phyloP scores from a whole-genome alignment of 2,329 filamentous ascomycete species.

The Aspergillus glaucus region DNA sequence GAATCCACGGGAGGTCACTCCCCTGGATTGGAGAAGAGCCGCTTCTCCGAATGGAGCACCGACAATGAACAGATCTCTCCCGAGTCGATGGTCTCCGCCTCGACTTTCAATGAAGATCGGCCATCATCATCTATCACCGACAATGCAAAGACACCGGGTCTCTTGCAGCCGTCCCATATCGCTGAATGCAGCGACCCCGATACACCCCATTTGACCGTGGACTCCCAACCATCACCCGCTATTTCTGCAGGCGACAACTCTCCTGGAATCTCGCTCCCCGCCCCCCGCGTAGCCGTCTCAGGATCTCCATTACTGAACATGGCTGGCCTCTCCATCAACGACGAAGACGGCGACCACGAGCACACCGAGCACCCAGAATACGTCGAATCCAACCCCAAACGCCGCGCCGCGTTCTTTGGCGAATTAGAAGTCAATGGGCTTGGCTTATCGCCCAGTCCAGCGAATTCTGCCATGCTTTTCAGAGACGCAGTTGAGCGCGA shows the following conservation, averaged over 20 bases:
- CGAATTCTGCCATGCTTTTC: conserved; percentile 15
- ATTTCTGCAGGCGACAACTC: conserved; percentile 23
- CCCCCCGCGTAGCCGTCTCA: conserved; percentile 21
- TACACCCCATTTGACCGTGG: conserved; percentile 30
- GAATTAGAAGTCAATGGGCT: conserved; percentile 25
- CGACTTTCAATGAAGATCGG: conserved; percentile 24
- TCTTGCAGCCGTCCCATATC: neutral
- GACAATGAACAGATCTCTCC: conserved; percentile 31
- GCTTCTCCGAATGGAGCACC: conserved; percentile 37
- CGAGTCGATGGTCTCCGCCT: conserved; percentile 31
- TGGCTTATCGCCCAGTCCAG: conserved; percentile 18
- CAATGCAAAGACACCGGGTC: neutral
- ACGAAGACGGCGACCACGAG: conserved; percentile 15
- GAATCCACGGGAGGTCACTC: conserved; percentile 23
- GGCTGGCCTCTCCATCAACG: conserved; percentile 28
- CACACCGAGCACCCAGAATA: neutral
- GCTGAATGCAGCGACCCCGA: conserved; percentile 23
- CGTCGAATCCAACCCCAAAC: conserved; percentile 31
- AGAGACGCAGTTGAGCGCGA: conserved; percentile 2
- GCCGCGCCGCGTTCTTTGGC: conserved; percentile 31
- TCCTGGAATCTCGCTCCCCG: conserved; percentile 17
- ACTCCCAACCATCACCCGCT: conserved; percentile 23
- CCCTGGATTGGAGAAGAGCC: conserved; percentile 26
- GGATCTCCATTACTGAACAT: conserved; percentile 22
- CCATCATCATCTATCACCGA: conserved; percentile 13